Conservation (phyloP, 192 early-diverging fungal genomes). For the Entophlyctis helioformis region DNA sequence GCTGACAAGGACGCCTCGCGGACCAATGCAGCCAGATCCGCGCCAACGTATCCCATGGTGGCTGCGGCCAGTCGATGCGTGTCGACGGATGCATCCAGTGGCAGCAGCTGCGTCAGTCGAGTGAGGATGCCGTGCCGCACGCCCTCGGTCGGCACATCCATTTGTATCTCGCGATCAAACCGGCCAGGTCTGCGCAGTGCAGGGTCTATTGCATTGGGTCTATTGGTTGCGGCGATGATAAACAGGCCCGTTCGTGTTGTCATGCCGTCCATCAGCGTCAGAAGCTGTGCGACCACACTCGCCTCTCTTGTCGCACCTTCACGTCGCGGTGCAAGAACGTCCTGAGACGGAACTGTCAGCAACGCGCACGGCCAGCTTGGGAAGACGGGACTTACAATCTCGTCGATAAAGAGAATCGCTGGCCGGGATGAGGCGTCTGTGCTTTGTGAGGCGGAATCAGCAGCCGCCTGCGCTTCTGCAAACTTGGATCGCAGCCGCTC, state of each 20-base stretch:
- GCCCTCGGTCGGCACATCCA: slow-evolving; percentile 61
- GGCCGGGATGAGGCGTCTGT: slow-evolving; percentile 21
- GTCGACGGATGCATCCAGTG: slow-evolving; percentile 37
- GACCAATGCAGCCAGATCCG: slow-evolving; percentile 76
- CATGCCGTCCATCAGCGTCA: slow-evolving; percentile 84
- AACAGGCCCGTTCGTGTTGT: slow-evolving; percentile 44
- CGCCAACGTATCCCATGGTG: slow-evolving; percentile 90
- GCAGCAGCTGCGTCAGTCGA: slow-evolving; percentile 42
- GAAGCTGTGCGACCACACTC: slow-evolving; percentile 75
- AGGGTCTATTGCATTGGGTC: slow-evolving; percentile 74
- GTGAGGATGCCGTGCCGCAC: slow-evolving; percentile 52
- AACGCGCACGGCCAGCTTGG: not conserved
- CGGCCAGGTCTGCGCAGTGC: slow-evolving; percentile 72
- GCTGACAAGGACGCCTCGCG: slow-evolving; percentile 64
- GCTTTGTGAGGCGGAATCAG: too few species aligned
- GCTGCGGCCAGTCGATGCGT: slow-evolving; percentile 23
- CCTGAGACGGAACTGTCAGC: slow-evolving; percentile 23
- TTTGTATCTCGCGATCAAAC: slow-evolving; percentile 73
- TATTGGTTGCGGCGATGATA: slow-evolving; percentile 80
- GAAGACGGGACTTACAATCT: slow-evolving; percentile 48
- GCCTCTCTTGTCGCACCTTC: slow-evolving; percentile 51
- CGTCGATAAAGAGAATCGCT: slow-evolving; percentile 92
- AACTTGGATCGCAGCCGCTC: slow-evolving; percentile 61
- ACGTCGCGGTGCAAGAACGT: slow-evolving; percentile 62
- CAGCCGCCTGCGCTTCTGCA: slow-evolving; percentile 50